Percentiles rank a stretch among this genome's conserved stretches.
These are phyloP conservation scores for Diplodia mutila DNA, from an alignment of 2,329 filamentous ascomycete genomes.

Conservation along the genomic window DNA sequence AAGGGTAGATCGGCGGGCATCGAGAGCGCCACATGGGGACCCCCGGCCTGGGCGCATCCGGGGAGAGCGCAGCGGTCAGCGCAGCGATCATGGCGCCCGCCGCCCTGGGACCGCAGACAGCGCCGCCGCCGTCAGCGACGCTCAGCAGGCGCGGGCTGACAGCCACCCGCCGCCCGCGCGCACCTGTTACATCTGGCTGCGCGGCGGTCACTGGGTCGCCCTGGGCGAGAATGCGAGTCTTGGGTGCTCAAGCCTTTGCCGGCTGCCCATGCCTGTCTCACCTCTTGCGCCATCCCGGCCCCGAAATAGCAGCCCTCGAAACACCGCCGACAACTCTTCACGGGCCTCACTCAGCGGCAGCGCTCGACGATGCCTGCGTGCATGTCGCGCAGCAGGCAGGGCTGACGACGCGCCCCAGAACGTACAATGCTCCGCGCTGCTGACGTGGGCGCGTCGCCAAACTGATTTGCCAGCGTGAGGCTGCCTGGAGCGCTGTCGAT, in stretches of 20 bases:
- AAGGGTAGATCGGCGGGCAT: conserved; percentile 23
- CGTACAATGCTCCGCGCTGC: conserved; percentile 18
- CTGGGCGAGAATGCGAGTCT: conserved; percentile 12
- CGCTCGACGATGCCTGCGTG: neutral
- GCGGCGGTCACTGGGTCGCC: neutral
- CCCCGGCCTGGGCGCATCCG: neutral
- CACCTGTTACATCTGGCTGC: conserved; percentile 5
- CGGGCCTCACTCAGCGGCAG: conserved; percentile 15
- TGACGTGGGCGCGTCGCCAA: conserved; percentile 14
- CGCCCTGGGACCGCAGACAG: conserved; percentile 7
- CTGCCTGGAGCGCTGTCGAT: conserved; percentile 17
- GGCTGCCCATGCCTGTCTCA: conserved; percentile 12
- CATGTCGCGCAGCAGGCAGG: conserved; percentile 21
- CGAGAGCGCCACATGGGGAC: neutral
- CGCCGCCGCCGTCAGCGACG: conserved; percentile 22
- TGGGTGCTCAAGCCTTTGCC: neutral
- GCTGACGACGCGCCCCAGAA: conserved; percentile 20
- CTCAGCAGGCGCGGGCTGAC: conserved; percentile 19
- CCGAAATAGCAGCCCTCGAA: conserved; percentile 20
- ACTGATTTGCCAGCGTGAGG: conserved; percentile 3
- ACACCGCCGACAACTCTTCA: conserved; percentile 13
- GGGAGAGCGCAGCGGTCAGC: conserved; percentile 7
- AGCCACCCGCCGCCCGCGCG: conserved; percentile 15
- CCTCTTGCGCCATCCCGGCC: conserved; percentile 16
- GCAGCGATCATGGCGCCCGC: conserved; percentile 4